These are phyloP conservation scores for Colletotrichum sp. DNA, from an alignment of 2,329 filamentous ascomycete species.

Conservation along the genomic window DNA sequence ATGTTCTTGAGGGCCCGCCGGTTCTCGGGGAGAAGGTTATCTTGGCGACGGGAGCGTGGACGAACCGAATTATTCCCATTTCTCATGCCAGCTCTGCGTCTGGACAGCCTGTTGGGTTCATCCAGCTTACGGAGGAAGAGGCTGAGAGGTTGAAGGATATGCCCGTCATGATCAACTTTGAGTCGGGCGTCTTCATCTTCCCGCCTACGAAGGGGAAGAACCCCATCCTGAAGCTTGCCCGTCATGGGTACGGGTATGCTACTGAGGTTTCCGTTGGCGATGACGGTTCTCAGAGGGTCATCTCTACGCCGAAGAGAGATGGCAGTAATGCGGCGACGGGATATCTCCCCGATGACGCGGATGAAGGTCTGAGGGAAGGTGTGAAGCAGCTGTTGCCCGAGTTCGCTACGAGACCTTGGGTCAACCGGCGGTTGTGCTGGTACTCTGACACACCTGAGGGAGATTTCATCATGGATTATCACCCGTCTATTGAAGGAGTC, in stretches of 20 bases:
- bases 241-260: slow-evolving; percentile 64
- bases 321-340: slow-evolving; percentile 68
- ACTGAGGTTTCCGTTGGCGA: slow-evolving; percentile 61
- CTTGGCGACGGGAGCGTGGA: slow-evolving; percentile 74
- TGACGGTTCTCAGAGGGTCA: not conserved
- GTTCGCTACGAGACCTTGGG: slow-evolving; percentile 56
- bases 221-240: slow-evolving; percentile 62
- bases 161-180: slow-evolving; percentile 64
- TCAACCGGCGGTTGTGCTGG: slow-evolving; percentile 62
- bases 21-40: slow-evolving; percentile 56
- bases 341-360: slow-evolving; percentile 67
- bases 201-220: slow-evolving; percentile 54
- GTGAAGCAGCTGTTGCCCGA: slow-evolving; percentile 59
- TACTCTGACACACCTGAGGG: slow-evolving; percentile 70
- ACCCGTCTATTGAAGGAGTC: slow-evolving; percentile 51
- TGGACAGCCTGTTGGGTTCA: slow-evolving; percentile 70
- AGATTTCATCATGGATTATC: slow-evolving; percentile 65
- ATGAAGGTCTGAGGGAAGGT: slow-evolving; percentile 55
- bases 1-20: slow-evolving; percentile 30
- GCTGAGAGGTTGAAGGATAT: slow-evolving; percentile 55
- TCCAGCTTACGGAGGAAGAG: slow-evolving; percentile 64
- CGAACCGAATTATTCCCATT: slow-evolving; percentile 57
- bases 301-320: slow-evolving; percentile 62
- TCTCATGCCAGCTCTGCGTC: slow-evolving; percentile 67
- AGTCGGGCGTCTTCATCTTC: slow-evolving; percentile 59